Percentiles rank a stretch among this genome's conserved stretches.
phyloP scores from a whole-genome alignment of 2,329 filamentous ascomycete species.

The Aspergillus pseudoterreus region DNA sequence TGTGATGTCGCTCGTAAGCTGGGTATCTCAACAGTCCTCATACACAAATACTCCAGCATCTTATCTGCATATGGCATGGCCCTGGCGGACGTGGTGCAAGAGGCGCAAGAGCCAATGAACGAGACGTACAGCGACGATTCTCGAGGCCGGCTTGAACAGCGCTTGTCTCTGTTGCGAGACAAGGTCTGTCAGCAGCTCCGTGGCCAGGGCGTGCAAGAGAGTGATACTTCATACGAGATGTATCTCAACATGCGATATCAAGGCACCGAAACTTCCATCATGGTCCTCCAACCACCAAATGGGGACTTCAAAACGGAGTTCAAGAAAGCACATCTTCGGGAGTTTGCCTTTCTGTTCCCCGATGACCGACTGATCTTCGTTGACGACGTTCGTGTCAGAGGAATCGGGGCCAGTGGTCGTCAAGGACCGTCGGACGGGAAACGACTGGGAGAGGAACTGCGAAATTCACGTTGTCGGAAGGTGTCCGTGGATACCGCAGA shows the following conservation, averaged over 20 bases:
- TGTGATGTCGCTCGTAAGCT: slow-evolving; percentile 84
- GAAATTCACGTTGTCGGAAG: not conserved
- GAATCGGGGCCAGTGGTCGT: slow-evolving; percentile 19
- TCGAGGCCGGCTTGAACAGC: slow-evolving; percentile 58
- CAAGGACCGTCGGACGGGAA: slow-evolving; percentile 7
- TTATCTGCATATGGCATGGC: slow-evolving; percentile 92
- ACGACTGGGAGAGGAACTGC: slow-evolving; percentile 16
- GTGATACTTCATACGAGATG: slow-evolving; percentile 40
- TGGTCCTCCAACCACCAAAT: slow-evolving; percentile 58
- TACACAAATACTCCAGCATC: slow-evolving; percentile 88
- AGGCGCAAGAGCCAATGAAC: slow-evolving; percentile 63
- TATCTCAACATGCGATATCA: slow-evolving; percentile 50
- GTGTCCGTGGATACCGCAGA: slow-evolving; percentile 48
- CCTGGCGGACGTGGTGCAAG: slow-evolving; percentile 86
- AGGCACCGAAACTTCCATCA: slow-evolving; percentile 49
- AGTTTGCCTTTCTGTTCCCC: slow-evolving; percentile 79
- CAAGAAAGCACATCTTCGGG: slow-evolving; percentile 78
- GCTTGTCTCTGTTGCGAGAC: slow-evolving; percentile 29
- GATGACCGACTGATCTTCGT: slow-evolving; percentile 77
- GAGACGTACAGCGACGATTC: slow-evolving; percentile 53
- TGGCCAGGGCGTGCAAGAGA: slow-evolving; percentile 41
- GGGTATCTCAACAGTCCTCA: slow-evolving; percentile 77
- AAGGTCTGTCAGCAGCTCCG: slow-evolving; percentile 37
- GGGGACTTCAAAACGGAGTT: slow-evolving; percentile 83
- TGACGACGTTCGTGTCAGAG: slow-evolving; percentile 79